Evolutionary conservation across 768 basidiomycete species (phyloP).

Genomic region (Hydnomerulius pinastri): DNA sequence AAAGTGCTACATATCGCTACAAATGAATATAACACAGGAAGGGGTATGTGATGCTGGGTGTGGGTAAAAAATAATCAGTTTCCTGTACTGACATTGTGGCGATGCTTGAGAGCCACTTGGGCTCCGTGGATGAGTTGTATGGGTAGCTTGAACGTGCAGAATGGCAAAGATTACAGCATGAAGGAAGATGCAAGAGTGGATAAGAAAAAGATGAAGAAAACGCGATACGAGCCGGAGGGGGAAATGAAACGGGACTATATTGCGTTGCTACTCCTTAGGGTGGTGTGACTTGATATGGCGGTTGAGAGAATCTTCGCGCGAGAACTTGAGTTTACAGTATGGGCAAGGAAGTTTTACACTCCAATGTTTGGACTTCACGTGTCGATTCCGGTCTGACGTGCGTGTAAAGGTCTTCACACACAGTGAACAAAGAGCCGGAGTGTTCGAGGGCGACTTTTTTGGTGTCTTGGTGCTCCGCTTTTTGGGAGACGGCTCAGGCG

Average conservation of each 20-base stretch:
- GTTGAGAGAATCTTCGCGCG: slow-evolving; percentile 27
- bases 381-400: slow-evolving; percentile 21
- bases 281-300: slow-evolving; percentile 25
- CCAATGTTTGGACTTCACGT: too few relatives aligned
- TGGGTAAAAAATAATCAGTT: not conserved
- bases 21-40: not conserved
- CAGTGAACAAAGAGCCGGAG: slow-evolving; percentile 6
- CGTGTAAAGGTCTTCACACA: slow-evolving; percentile 23
- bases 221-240: not conserved
- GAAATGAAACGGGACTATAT: not conserved
- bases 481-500: not conserved
- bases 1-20: too few relatives aligned
- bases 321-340: slow-evolving; percentile 18
- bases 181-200: not conserved
- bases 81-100: not conserved
- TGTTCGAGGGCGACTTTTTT: not conserved
- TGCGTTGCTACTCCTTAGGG: not conserved
- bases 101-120: not conserved
- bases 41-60: not conserved
- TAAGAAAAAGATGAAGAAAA: not conserved
- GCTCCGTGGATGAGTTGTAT: too few relatives aligned
- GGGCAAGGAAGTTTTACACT: too few relatives aligned
- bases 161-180: not conserved
- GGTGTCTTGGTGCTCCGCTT: not conserved
- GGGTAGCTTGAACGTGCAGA: not conserved